Base-by-base conservation (phyloP, 805 yeast genomes). In the Tetrapisispora phaffii region DNA sequence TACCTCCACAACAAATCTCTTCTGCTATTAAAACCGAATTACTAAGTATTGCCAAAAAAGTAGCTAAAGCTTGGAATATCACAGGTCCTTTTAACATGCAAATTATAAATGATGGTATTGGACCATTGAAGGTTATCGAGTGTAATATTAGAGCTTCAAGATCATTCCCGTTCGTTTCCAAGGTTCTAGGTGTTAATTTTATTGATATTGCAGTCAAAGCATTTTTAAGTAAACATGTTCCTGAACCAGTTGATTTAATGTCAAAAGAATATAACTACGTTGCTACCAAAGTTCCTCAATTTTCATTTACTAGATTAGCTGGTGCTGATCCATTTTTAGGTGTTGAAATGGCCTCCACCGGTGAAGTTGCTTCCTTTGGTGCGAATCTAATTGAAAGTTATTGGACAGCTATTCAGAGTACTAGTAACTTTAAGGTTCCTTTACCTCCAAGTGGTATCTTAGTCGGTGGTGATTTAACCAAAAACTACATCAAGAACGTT, bases 291-390 rank as follows among this genome's bases (percentile, higher is more conserved):
- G 97, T 90, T 45, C 98, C 99, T 40, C 99, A 93, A 72, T 93
- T 93, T 70, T 90, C 97, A 7, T 93, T 93, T 74, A 89, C 97
- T 34, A 82, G 99, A 72, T 75, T 93, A 60, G 97, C 97, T 17
- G 99, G 98, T 54, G 99, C 99, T 42, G 99, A 93, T 68, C 99
- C 99, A 52, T 89, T 85, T 76, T 75, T 93, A 62, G 98, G 98
- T 52, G 98, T 93, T 54, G 99, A 93, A 72, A 93, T 93, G 99
- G 82, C 97, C 7, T 89, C 97, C 12, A 93, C 99, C 43, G 99
- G 99, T 68, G 99, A 93, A 71, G 85, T 93, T 63, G 98, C 98
- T 26, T 85, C 96, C 64, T 93, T 93, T 63, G 99, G 99, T 57
- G 73, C 73, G 50, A 82, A 86, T 66, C 66, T 83, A 50, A 58